Conservation (phyloP, 2,329 filamentous ascomycete genomes). For the Sordariomycetes sp. region DNA sequence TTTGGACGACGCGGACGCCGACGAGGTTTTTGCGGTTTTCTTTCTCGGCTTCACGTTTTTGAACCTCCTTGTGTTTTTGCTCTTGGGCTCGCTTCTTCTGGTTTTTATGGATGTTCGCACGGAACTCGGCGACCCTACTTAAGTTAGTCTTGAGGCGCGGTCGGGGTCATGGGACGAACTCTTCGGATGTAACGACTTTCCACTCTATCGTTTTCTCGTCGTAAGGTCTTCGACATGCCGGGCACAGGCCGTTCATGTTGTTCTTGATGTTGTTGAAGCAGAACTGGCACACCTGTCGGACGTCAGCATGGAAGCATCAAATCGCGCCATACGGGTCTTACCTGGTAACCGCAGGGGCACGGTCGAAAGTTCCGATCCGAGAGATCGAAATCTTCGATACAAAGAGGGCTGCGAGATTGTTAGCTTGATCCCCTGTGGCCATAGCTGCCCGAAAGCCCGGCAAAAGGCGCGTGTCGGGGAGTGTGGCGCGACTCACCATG, state of each 20-base stretch:
- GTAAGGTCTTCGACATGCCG: conserved; percentile 92
- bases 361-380: conserved; percentile 95
- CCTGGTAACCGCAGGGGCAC: conserved; percentile 97
- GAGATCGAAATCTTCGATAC: conserved; percentile 97
- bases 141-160: too few species aligned
- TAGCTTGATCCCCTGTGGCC: conserved; percentile 11
- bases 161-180: conserved; percentile 49
- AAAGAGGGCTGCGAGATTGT: conserved; percentile 65
- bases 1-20: conserved; percentile 91
- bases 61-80: conserved; percentile 83
- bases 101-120: conserved; percentile 74
- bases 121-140: conserved; percentile 62
- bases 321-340: conserved; percentile 27
- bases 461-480: neutral
- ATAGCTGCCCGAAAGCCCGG: conserved; percentile 6
- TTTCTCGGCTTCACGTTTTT: conserved; percentile 93
- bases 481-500: conserved; percentile 58
- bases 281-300: conserved; percentile 85
- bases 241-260: conserved; percentile 94
- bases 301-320: neutral
- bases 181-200: conserved; percentile 89
- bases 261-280: conserved; percentile 99
- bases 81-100: conserved; percentile 83
- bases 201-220: conserved; percentile 96
- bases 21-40: conserved; percentile 93